These are phyloP conservation scores for Usnea hakonensis DNA, from an alignment of 495 filamentous ascomycete species.

Conservation along the genomic window DNA sequence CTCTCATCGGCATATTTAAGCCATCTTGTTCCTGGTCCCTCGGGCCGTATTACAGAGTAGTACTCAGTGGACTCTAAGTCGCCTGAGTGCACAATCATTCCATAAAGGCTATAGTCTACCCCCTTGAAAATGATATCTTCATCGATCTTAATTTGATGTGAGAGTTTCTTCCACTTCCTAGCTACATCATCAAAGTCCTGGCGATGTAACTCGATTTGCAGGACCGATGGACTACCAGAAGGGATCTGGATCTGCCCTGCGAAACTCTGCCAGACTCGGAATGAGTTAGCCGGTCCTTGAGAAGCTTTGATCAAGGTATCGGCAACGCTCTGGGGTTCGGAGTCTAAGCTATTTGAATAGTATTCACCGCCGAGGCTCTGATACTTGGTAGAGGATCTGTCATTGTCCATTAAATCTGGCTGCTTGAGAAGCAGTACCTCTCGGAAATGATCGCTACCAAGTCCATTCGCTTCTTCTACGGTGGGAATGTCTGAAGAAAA, in stretches of 20 bases:
- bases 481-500: neutral
- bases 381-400: constrained; percentile 7
- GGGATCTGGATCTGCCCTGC: constrained; percentile 6
- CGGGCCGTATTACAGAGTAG: constrained; percentile 53
- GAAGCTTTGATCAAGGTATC: constrained; percentile 23
- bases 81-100: constrained; percentile 55
- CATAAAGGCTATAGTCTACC: constrained; percentile 50
- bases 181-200: constrained; percentile 45
- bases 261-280: constrained; percentile 19
- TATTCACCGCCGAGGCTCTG: neutral
- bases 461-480: constrained; percentile 11
- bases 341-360: neutral
- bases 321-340: constrained; percentile 23
- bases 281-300: constrained; percentile 19
- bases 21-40: constrained; percentile 50
- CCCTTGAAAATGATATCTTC: constrained; percentile 43
- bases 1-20: constrained; percentile 51
- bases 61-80: constrained; percentile 54
- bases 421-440: constrained; percentile 22
- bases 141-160: constrained; percentile 48
- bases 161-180: constrained; percentile 52
- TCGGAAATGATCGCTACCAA: constrained; percentile 10
- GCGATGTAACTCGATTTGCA: constrained; percentile 54
- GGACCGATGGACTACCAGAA: constrained; percentile 32
- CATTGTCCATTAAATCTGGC: constrained; percentile 19